phyloP scores from a whole-genome alignment of 2,329 filamentous ascomycete species.

The Aspergillus proliferans region DNA sequence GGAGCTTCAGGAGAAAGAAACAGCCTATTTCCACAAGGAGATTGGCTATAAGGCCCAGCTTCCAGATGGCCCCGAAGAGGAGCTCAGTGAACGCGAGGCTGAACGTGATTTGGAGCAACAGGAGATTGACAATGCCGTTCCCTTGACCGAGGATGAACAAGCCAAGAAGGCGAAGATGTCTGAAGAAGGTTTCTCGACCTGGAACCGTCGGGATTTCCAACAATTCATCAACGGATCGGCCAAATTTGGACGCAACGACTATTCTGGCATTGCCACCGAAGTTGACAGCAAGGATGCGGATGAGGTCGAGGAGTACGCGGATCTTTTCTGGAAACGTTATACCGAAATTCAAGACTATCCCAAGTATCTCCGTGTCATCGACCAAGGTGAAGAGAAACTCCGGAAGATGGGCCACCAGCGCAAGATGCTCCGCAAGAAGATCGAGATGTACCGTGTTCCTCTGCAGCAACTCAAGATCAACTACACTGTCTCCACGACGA shows the following conservation, averaged over 20 bases:
- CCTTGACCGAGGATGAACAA: conserved; percentile 82
- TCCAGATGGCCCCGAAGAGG: conserved; percentile 83
- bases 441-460: conserved; percentile 93
- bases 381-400: conserved; percentile 84
- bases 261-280: conserved; percentile 76
- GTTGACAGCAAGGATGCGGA: conserved; percentile 81
- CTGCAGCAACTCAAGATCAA: conserved; percentile 98
- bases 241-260: conserved; percentile 83
- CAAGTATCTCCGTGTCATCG: conserved; percentile 83
- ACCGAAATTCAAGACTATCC: conserved; percentile 81
- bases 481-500: conserved; percentile 96
- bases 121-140: conserved; percentile 85
- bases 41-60: conserved; percentile 91
- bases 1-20: conserved; percentile 93
- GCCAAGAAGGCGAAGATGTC: conserved; percentile 79
- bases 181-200: conserved; percentile 79
- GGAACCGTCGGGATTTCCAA: conserved; percentile 97
- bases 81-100: conserved; percentile 74
- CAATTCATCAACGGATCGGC: conserved; percentile 95
- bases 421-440: conserved; percentile 90
- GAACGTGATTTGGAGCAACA: conserved; percentile 82
- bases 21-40: conserved; percentile 90
- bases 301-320: conserved; percentile 85
- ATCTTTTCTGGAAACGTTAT: conserved; percentile 95
- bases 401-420: conserved; percentile 86